Evolutionary conservation across 2,329 filamentous ascomycete species (phyloP).

Genomic region (Xylaria sp.): DNA sequence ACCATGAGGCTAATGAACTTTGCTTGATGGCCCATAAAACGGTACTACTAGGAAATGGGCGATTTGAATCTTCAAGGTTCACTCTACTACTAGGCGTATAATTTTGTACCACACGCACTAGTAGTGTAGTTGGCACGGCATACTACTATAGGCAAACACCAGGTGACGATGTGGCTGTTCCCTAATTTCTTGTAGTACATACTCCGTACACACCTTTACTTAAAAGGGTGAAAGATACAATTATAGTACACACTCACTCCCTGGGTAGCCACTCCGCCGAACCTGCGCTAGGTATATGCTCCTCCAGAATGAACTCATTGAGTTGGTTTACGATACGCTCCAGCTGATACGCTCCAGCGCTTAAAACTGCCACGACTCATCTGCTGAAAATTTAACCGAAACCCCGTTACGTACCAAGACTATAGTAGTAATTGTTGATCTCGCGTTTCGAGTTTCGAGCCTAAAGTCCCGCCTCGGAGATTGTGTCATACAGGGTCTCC

Average conservation of each 20-base stretch:
- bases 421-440: slow-evolving; percentile 64
- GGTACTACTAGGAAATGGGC: slow-evolving; percentile 29
- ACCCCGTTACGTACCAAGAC: slow-evolving; percentile 51
- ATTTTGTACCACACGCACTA: background rate
- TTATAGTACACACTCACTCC: background rate
- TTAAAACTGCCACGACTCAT: background rate
- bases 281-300: background rate
- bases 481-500: slow-evolving; percentile 61
- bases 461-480: slow-evolving; percentile 75
- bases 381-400: background rate
- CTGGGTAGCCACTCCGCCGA: background rate
- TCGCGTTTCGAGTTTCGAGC: slow-evolving; percentile 75
- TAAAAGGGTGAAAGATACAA: background rate
- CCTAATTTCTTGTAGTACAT: background rate
- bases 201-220: background rate
- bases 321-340: too few relatives aligned
- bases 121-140: background rate
- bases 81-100: background rate
- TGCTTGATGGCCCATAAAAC: slow-evolving; percentile 34
- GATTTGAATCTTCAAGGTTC: slow-evolving; percentile 11
- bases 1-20: slow-evolving; percentile 25
- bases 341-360: background rate
- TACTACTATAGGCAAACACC: background rate
- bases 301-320: background rate
- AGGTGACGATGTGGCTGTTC: too few relatives aligned